phyloP scores from a whole-genome alignment of 73 alveolate species.

The Stentor coeruleus region DNA sequence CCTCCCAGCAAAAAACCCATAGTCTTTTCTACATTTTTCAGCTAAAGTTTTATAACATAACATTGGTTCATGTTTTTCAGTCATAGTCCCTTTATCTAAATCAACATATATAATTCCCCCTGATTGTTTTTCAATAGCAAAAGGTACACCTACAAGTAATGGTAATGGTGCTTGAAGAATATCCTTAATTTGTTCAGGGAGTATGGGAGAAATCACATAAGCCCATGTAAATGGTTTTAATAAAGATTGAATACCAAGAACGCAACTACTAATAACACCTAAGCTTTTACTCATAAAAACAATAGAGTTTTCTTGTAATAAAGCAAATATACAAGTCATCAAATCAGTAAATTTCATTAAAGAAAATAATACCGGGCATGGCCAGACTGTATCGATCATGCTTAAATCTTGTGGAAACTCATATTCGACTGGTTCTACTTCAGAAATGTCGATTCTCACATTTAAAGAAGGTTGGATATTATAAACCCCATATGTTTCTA shows the following conservation, averaged over 20 bases:
- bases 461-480: not conserved
- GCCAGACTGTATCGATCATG: constrained; percentile 36
- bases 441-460: not conserved
- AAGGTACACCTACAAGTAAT: not conserved
- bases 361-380: constrained; percentile 48
- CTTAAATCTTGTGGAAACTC: constrained; percentile 22
- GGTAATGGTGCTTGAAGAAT: not conserved
- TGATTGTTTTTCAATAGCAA: not conserved
- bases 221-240: constrained; percentile 62
- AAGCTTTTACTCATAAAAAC: constrained; percentile 41
- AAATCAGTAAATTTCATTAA: constrained; percentile 33
- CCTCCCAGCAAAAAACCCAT: not conserved
- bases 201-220: constrained; percentile 50
- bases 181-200: constrained; percentile 39
- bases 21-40: not conserved
- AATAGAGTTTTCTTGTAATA: constrained; percentile 54
- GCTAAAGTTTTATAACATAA: not conserved
- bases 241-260: constrained; percentile 47
- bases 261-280: constrained; percentile 39
- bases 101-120: not conserved
- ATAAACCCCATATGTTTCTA: not conserved
- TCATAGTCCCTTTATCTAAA: not conserved
- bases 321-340: constrained; percentile 31
- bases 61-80: not conserved
- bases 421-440: not conserved